A percentile compares a stretch with the other conserved stretches of the same genome.
Evolutionary conservation across 495 filamentous ascomycete genomes (phyloP).

Genomic region (Cudoniella acicularis): DNA sequence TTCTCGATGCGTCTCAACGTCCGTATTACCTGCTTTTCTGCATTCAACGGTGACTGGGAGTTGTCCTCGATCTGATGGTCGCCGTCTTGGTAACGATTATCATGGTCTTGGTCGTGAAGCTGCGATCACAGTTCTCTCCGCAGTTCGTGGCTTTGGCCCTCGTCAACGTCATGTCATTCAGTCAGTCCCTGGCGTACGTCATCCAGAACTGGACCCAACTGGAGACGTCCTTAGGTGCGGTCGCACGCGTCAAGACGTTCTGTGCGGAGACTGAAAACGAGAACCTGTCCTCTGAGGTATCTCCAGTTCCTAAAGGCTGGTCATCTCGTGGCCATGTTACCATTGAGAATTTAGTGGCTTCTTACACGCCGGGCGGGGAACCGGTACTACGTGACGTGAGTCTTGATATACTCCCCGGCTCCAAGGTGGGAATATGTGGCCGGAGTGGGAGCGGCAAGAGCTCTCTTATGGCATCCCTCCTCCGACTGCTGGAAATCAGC

Average conservation of each 20-base stretch:
- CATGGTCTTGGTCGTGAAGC: slow-evolving; percentile 20
- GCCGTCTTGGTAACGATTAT: slow-evolving; percentile 32
- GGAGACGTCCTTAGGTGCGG: slow-evolving; percentile 25
- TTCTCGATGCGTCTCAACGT: slow-evolving; percentile 51
- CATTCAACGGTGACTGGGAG: slow-evolving; percentile 39
- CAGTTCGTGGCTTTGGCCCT: slow-evolving; percentile 53
- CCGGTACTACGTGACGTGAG: slow-evolving; percentile 6
- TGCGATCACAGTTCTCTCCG: slow-evolving; percentile 26
- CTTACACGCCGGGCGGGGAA: slow-evolving; percentile 15
- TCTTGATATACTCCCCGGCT: slow-evolving; percentile 8
- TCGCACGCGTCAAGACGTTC: background rate
- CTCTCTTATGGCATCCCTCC: slow-evolving; percentile 34
- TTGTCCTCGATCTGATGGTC: slow-evolving; percentile 46
- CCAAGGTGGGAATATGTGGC: slow-evolving; percentile 43
- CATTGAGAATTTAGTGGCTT: slow-evolving; percentile 24
- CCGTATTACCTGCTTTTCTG: slow-evolving; percentile 51
- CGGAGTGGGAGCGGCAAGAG: slow-evolving; percentile 44
- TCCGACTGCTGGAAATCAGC: slow-evolving; percentile 35
- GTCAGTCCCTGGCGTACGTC: slow-evolving; percentile 25
- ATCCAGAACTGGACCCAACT: slow-evolving; percentile 24
- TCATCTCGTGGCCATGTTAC: slow-evolving; percentile 23
- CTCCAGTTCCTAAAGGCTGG: slow-evolving; percentile 22
- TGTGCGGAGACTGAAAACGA: slow-evolving; percentile 16
- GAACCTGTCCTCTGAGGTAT: slow-evolving; percentile 17
- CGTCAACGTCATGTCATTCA: slow-evolving; percentile 38